A percentile compares a stretch with the other conserved stretches of the same genome.
These are phyloP conservation scores for Amoeboaphelidium protococcarum DNA, from an alignment of 371 early-diverging fungal species.

Conservation along the genomic window DNA sequence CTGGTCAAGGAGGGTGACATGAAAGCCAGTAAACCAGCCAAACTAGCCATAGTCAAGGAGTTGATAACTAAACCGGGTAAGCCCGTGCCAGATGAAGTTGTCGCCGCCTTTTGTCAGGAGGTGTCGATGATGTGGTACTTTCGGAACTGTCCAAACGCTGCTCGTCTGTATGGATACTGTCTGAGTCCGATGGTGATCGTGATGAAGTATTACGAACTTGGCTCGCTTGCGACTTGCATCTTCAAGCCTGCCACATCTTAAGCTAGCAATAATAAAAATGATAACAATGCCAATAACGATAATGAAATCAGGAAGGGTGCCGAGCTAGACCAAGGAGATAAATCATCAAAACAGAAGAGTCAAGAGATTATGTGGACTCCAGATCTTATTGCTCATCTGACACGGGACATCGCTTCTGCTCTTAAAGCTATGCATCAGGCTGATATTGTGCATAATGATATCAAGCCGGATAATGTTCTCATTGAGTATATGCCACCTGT, in stretches of 20 bases:
- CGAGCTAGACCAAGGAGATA: no score
- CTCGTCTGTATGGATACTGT: neutral
- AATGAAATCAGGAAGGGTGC: no score
- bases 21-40: neutral
- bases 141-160: neutral
- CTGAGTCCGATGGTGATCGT: neutral
- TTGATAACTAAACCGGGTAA: neutral
- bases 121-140: neutral
- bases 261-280: no score
- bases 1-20: neutral
- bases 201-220: neutral
- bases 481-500: neutral
- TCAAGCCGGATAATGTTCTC: neutral
- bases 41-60: neutral
- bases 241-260: no score
- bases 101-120: neutral
- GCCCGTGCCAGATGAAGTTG: no score
- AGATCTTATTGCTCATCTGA: neutral
- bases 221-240: neutral
- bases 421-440: neutral
- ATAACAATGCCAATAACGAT: no score
- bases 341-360: no score
- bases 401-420: neutral
- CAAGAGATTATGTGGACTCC: no score
- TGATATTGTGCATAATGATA: neutral